phyloP scores from a whole-genome alignment of 768 basidiomycete genomes.

The Serendipita sp. region DNA sequence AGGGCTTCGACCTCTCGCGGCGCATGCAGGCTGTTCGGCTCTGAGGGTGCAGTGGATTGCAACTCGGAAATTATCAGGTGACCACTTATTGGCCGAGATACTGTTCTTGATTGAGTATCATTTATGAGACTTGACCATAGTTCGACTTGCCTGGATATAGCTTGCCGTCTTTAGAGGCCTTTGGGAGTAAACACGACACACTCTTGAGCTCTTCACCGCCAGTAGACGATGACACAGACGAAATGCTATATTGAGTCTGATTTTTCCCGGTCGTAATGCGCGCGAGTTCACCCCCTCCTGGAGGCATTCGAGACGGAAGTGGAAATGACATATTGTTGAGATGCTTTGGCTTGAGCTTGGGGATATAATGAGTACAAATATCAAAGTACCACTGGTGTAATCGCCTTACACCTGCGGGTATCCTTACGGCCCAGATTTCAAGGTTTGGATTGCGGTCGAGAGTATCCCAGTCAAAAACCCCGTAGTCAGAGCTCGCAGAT shows the following conservation, averaged over 20 bases:
- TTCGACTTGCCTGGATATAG: constrained; percentile 37
- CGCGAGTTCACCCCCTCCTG: not conserved
- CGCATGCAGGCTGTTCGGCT: not conserved
- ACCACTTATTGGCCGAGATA: not conserved
- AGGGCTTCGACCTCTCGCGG: not conserved
- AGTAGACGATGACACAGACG: constrained; percentile 11
- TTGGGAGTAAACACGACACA: constrained; percentile 48
- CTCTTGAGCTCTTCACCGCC: constrained; percentile 50
- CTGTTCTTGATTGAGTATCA: not conserved
- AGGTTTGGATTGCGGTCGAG: constrained; percentile 38
- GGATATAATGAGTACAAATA: not conserved
- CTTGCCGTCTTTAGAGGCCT: constrained; percentile 42
- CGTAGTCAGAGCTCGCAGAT: constrained; percentile 28
- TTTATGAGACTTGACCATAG: not conserved
- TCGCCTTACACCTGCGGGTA: constrained; percentile 45
- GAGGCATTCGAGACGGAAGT: not conserved
- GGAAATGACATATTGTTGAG: constrained; percentile 25
- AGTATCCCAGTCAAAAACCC: constrained; percentile 52
- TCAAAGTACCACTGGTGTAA: not conserved
- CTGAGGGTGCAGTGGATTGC: not conserved
- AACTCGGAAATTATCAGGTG: not conserved
- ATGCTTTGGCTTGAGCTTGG: constrained; percentile 50
- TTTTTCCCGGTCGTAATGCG: not conserved
- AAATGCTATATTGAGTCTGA: not conserved
- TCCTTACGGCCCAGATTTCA: constrained; percentile 57